Evolutionary conservation across 2,329 filamentous ascomycete species (phyloP).

Genomic region (Alternaria viburni): DNA sequence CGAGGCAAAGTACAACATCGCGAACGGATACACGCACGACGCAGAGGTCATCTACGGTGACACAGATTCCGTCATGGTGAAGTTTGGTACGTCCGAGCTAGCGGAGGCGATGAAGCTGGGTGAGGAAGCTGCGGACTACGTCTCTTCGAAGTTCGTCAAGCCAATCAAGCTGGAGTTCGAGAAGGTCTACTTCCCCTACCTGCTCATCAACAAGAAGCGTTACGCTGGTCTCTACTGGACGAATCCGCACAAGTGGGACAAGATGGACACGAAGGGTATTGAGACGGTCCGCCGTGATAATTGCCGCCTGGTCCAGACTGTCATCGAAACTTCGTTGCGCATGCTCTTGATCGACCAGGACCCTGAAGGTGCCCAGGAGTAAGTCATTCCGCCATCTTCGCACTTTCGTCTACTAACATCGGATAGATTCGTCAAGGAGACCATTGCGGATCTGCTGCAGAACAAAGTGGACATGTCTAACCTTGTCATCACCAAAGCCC

Average conservation of each 20-base stretch:
- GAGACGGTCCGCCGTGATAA: conserved; percentile 98
- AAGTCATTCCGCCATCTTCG: conserved; percentile 52
- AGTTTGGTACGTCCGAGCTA: conserved; percentile 89
- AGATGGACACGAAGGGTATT: conserved; percentile 99
- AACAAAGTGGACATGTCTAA: conserved; percentile 99
- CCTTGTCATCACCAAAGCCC: conserved; percentile 96
- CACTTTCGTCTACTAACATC: conserved; percentile 47
- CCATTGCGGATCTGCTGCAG: conserved; percentile 91
- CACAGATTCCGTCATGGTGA: conserved; percentile 99
- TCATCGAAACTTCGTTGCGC: conserved; percentile 93
- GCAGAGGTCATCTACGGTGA: conserved; percentile 98
- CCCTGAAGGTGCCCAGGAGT: conserved; percentile 90
- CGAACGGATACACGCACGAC: conserved; percentile 92
- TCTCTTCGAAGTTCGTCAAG: conserved; percentile 91
- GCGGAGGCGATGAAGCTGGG: conserved; percentile 91
- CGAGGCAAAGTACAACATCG: conserved; percentile 85
- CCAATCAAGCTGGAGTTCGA: conserved; percentile 99
- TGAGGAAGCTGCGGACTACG: conserved; percentile 86
- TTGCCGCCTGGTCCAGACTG: conserved; percentile 91
- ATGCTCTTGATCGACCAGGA: conserved; percentile 97
- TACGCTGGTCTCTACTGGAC: conserved; percentile 99
- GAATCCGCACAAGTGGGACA: conserved; percentile 91
- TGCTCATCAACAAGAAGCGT: conserved; percentile 99
- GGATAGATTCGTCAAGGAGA: conserved; percentile 89
- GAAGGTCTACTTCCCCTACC: conserved; percentile 97